Evolutionary conservation across 495 filamentous ascomycete species (phyloP), one percentile per base, ranked within the genome.

Genomic region (Talaromyces thailandensis): DNA sequence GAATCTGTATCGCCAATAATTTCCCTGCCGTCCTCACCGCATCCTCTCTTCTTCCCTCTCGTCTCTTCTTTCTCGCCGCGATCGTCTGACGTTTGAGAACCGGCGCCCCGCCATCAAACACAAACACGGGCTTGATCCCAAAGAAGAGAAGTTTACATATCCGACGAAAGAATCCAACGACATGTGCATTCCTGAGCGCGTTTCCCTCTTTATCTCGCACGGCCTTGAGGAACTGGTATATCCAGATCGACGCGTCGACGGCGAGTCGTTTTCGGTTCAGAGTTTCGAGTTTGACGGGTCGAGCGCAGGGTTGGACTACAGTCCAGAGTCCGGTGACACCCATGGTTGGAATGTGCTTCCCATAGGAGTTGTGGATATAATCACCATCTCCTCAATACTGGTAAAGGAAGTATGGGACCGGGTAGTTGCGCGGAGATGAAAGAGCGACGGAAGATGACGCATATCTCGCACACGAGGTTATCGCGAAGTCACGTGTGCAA

Each of bases 131-230:
- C 63, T 86, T 90, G 69, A 98, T 95, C n/a, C 94, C 94, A 69
- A 93, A 90, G 80, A 90, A 98, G 0, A 98, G 81, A 4, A 98
- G 82, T 71, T 98, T 98, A 81, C 93, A 97, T 66, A 98, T 96
- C 37, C 94, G 86, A 35, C 93, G 89, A 77, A 97, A 98, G 84
- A 98, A 98, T 29, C 95, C 94, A 55, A 98, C 90, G 62, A 98
- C 81, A 66, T 98, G 94, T 18, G 88, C 90, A 74, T 96, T 98
- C 60, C 92, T 90, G 28, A 98, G 83, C 1, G 94, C 95, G 69
- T 98, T 96, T 43, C 94, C 94, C 76, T 98, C 94, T 69, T 96
- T 96, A 75, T 98, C 94, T 67, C 94, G 92, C 2, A 98, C 95
- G 18, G 94, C 94, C 76, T 98, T 98, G 64, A 98, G 83, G 70